A percentile compares a stretch with the other conserved stretches of the same genome.
phyloP scores from a whole-genome alignment of 179 eudicot genomes.

The Corrigiola litoralis region DNA sequence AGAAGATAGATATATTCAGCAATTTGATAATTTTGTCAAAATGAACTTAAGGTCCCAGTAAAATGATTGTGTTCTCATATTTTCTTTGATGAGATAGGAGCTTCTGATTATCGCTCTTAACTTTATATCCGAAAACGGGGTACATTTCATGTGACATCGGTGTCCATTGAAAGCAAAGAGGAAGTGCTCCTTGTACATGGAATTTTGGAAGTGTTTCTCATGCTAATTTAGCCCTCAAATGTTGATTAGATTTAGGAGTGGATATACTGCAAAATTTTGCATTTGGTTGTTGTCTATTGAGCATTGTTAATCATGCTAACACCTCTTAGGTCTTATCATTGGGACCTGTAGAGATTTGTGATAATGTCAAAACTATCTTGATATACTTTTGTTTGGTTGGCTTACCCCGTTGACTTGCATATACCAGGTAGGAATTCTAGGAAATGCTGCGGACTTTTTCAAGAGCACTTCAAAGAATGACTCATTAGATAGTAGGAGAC shows the following conservation, averaged over 20 bases:
- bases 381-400: neutral
- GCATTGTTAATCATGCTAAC: no score
- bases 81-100: neutral
- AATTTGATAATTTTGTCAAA: neutral
- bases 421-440: constrained; percentile 84
- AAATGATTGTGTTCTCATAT: neutral
- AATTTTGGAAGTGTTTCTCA: no score
- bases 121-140: no score
- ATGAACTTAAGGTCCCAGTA: neutral
- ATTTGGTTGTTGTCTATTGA: no score
- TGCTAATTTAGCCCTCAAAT: no score
- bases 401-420: neutral
- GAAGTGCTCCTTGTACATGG: no score
- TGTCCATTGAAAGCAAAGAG: no score
- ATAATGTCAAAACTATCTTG: neutral
- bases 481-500: constrained; percentile 43
- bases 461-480: constrained; percentile 42
- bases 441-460: constrained; percentile 89
- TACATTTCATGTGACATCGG: no score
- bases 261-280: no score
- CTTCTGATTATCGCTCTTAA: no score
- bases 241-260: no score
- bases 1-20: neutral
- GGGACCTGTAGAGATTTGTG: neutral
- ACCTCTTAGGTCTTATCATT: no score